Percentiles rank a stretch among this genome's conserved stretches.
These are phyloP conservation scores for Heliosperma pusillum DNA, from an alignment of 148 eudicot genomes.

Conservation along the genomic window DNA sequence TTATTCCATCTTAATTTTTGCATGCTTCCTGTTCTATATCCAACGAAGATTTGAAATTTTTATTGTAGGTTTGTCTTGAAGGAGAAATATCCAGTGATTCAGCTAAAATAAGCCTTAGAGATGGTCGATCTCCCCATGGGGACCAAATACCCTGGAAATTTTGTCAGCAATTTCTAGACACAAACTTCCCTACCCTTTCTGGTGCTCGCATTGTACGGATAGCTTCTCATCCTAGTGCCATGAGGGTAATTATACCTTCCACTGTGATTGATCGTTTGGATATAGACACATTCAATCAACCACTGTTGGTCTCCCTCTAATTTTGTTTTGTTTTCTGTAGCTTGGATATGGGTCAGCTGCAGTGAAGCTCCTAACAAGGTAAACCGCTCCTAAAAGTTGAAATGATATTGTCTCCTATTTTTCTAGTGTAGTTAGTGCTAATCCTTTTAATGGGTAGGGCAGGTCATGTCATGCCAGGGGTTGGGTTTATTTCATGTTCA, in stretches of 20 bases:
- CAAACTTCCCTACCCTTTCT: conserved; percentile 78
- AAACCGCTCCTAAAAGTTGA: not conserved
- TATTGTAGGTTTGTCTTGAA: conserved; percentile 74
- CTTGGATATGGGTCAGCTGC: conserved; percentile 95
- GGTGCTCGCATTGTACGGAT: conserved; percentile 96
- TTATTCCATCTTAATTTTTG: not conserved
- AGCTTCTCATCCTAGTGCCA: conserved; percentile 97
- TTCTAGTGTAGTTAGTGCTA: not conserved
- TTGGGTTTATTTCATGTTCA: not conserved
- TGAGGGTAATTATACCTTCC: conserved; percentile 52
- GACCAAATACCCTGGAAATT: conserved; percentile 99
- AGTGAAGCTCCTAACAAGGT: conserved; percentile 80
- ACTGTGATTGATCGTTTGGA: not conserved
- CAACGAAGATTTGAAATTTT: not conserved
- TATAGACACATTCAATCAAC: not conserved
- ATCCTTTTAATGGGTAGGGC: not conserved
- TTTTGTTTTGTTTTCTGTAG: conserved; percentile 36
- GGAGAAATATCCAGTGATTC: conserved; percentile 83
- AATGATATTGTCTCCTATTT: not conserved
- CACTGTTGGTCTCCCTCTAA: not conserved
- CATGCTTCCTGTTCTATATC: not conserved
- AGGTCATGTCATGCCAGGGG: not conserved
- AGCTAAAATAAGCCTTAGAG: conserved; percentile 68
- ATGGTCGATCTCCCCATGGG: conserved; percentile 75
- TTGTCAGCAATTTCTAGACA: conserved; percentile 71